Conservation (phyloP, 768 basidiomycete genomes). For the Kwoniella pini region DNA sequence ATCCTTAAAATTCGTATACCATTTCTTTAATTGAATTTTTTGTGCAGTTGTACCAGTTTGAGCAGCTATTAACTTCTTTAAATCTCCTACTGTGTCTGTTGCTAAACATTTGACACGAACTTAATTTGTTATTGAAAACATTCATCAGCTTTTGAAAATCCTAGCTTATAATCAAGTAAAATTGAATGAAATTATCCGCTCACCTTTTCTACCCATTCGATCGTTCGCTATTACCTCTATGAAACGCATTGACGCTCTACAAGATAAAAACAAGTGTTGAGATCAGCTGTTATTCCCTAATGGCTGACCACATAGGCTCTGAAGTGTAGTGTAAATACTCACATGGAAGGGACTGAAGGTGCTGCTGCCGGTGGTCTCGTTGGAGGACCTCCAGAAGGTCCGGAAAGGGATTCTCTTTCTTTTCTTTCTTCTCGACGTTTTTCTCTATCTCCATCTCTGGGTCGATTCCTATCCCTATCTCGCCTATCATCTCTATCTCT, state of each 20-base stretch:
- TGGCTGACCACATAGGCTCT: too few relatives aligned
- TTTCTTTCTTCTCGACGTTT: background rate
- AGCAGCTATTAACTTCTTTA: slow-evolving; percentile 95
- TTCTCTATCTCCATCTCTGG: slow-evolving; percentile 18
- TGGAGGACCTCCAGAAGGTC: slow-evolving; percentile 25
- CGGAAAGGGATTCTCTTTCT: slow-evolving; percentile 5
- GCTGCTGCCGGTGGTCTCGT: slow-evolving; percentile 23
- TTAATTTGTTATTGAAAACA: background rate
- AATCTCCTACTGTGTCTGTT: slow-evolving; percentile 93
- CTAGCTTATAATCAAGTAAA: too few relatives aligned
- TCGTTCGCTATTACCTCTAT: slow-evolving; percentile 89
- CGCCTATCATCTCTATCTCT: slow-evolving; percentile 9
- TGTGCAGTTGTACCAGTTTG: slow-evolving; percentile 82
- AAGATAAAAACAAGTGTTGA: too few relatives aligned
- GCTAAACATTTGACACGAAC: slow-evolving; percentile 90
- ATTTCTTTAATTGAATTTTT: slow-evolving; percentile 96
- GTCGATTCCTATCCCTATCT: slow-evolving; percentile 9
- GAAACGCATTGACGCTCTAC: slow-evolving; percentile 25
- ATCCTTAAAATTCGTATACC: slow-evolving; percentile 96
- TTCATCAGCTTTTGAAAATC: too few relatives aligned
- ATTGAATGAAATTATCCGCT: too few relatives aligned
- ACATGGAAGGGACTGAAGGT: slow-evolving; percentile 17
- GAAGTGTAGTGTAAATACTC: background rate
- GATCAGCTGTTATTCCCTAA: too few relatives aligned
- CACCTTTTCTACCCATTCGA: slow-evolving; percentile 90